Evolutionary conservation across 257 asterid species (phyloP).

Genomic region (Jacaranda mimosifolia): DNA sequence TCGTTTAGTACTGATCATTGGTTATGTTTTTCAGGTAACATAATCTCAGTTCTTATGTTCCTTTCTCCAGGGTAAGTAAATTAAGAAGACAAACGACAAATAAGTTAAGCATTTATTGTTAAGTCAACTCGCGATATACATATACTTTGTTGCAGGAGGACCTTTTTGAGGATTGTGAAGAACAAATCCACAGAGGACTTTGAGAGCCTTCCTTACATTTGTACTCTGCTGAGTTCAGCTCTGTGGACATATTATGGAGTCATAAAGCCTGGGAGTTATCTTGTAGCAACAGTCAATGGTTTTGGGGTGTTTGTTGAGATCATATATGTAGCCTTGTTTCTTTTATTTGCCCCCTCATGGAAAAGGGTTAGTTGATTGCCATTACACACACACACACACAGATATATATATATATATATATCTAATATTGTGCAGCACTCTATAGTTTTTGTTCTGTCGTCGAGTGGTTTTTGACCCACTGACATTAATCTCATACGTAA

Average conservation of each 20-base stretch:
- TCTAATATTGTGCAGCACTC: too few relatives aligned
- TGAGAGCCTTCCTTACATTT: constrained; percentile 70
- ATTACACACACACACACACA: too few relatives aligned
- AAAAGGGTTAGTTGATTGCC: constrained; percentile 44
- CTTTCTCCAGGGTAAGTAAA: constrained; percentile 73
- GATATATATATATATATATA: too few relatives aligned
- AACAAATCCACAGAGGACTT: constrained; percentile 68
- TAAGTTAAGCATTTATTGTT: not conserved
- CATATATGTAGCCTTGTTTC: constrained; percentile 56
- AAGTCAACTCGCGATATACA: not conserved
- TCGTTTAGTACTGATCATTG: not conserved
- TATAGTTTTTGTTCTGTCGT: too few relatives aligned
- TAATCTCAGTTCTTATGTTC: constrained; percentile 74
- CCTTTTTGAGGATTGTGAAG: constrained; percentile 71
- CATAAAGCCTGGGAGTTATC: constrained; percentile 67
- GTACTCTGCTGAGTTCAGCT: constrained; percentile 60
- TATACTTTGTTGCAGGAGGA: constrained; percentile 52
- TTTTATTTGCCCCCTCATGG: constrained; percentile 50
- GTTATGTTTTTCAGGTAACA: constrained; percentile 55
- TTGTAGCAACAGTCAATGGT: constrained; percentile 75
- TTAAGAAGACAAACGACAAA: not conserved
- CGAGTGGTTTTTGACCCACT: too few relatives aligned
- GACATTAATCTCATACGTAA: too few relatives aligned
- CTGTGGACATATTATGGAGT: constrained; percentile 78
- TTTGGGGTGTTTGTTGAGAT: constrained; percentile 63